A percentile compares a stretch with the other conserved stretches of the same genome.
These are phyloP conservation scores for Buddleja alternifolia DNA, from an alignment of 257 asterid species.

Conservation along the genomic window DNA sequence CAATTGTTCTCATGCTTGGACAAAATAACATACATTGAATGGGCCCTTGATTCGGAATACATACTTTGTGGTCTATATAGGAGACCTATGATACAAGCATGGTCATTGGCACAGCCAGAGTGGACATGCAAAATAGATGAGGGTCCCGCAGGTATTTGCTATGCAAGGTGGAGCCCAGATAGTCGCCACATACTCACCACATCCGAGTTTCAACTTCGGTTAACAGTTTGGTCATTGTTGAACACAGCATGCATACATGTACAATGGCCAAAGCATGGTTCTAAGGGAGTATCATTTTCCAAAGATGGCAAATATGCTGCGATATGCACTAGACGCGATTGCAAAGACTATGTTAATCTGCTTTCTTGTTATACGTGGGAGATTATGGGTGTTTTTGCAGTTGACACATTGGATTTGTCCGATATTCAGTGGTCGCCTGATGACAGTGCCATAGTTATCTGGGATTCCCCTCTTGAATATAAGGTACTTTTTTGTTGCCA, in stretches of 20 bases:
- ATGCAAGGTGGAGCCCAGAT: conserved; percentile 99
- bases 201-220: conserved; percentile 87
- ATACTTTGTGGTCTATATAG: conserved; percentile 89
- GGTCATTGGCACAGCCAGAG: conserved; percentile 95
- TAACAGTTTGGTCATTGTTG: conserved; percentile 94
- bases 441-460: conserved; percentile 94
- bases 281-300: conserved; percentile 93
- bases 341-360: conserved; percentile 95
- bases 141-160: conserved; percentile 93
- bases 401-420: conserved; percentile 89
- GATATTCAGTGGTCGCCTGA: conserved; percentile 99
- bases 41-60: conserved; percentile 97
- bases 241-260: conserved; percentile 95
- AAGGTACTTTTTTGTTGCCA: conserved; percentile 55
- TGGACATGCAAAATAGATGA: conserved; percentile 99
- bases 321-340: conserved; percentile 95
- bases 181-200: conserved; percentile 99
- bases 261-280: conserved; percentile 96
- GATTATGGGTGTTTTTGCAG: conserved; percentile 92
- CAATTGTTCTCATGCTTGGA: conserved; percentile 94
- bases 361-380: conserved; percentile 93
- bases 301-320: conserved; percentile 98
- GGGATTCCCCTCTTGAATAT: conserved; percentile 97
- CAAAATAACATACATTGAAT: conserved; percentile 87
- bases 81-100: conserved; percentile 97